These are phyloP conservation scores for Dendrobium chrysotoxum DNA, from an alignment of 106 monocot species.

Conservation along the genomic window DNA sequence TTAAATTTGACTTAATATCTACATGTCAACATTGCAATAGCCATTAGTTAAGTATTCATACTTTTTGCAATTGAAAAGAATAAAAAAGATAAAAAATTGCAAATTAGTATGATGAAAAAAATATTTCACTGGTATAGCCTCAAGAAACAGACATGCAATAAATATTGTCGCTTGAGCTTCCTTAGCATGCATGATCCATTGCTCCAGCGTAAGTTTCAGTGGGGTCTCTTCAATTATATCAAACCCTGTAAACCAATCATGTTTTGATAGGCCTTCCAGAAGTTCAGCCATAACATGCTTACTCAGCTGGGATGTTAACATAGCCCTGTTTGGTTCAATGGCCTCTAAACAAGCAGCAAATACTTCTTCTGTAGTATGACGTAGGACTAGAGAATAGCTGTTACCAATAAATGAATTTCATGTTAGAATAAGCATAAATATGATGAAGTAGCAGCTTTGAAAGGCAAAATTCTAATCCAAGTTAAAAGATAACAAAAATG, in stretches of 20 bases:
- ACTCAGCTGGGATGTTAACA: constrained; percentile 38
- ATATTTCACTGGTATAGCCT: neutral
- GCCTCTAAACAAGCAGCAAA: constrained; percentile 75
- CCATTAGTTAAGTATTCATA: neutral
- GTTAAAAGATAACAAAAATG: neutral
- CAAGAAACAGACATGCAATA: constrained; percentile 67
- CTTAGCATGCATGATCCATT: constrained; percentile 69
- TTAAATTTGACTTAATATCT: neutral
- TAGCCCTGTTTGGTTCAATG: constrained; percentile 56
- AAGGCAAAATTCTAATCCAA: neutral
- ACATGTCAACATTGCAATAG: neutral
- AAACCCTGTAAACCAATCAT: constrained; percentile 76
- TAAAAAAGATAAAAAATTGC: neutral
- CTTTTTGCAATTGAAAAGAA: neutral
- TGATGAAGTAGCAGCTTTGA: neutral
- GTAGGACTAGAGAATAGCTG: constrained; percentile 91
- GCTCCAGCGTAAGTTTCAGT: constrained; percentile 46
- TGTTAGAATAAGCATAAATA: constrained; percentile 10
- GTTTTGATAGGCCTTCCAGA: constrained; percentile 36
- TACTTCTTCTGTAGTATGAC: constrained; percentile 92
- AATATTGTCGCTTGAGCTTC: constrained; percentile 66
- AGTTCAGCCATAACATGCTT: constrained; percentile 61
- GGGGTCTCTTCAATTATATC: constrained; percentile 66
- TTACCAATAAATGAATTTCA: constrained; percentile 12
- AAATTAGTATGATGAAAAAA: neutral